These are phyloP conservation scores for Acacia crassicarpa DNA, from an alignment of 306 rosid species.

Conservation along the genomic window DNA sequence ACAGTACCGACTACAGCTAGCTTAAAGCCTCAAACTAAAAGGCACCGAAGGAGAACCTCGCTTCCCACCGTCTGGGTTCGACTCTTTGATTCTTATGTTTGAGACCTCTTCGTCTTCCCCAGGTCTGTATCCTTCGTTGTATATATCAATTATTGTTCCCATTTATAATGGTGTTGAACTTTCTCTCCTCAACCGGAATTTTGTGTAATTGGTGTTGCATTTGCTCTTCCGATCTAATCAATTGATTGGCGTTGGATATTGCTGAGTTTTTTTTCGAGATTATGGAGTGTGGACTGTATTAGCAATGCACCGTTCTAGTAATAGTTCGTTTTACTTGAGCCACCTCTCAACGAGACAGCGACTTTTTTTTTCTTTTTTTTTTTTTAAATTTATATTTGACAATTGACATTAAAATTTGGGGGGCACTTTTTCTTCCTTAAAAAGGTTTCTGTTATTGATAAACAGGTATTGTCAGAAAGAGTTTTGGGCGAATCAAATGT, in stretches of 20 bases:
- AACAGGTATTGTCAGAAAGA: constrained; percentile 52
- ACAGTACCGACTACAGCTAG: neutral
- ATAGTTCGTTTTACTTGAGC: neutral
- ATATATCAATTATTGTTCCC: neutral
- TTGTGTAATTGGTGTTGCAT: neutral
- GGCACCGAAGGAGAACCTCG: neutral
- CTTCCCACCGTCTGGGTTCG: constrained; percentile 22
- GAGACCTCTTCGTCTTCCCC: constrained; percentile 28
- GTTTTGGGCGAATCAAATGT: constrained; percentile 34
- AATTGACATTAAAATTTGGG: constrained; percentile 22
- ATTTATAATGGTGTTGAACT: neutral
- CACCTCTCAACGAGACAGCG: neutral
- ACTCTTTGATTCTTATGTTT: constrained; percentile 27
- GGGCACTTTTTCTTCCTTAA: neutral
- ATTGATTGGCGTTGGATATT: neutral
- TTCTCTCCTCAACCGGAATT: constrained; percentile 1
- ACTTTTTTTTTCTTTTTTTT: neutral
- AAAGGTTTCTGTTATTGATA: constrained; percentile 1
- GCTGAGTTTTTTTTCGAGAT: neutral
- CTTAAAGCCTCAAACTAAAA: neutral
- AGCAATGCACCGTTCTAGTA: neutral
- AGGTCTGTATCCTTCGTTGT: neutral
- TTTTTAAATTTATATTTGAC: neutral
- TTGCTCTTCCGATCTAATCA: neutral
- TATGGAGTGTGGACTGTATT: neutral